phyloP scores from a whole-genome alignment of 352 stramenopile genomes.

The Peronospora belbahrii region DNA sequence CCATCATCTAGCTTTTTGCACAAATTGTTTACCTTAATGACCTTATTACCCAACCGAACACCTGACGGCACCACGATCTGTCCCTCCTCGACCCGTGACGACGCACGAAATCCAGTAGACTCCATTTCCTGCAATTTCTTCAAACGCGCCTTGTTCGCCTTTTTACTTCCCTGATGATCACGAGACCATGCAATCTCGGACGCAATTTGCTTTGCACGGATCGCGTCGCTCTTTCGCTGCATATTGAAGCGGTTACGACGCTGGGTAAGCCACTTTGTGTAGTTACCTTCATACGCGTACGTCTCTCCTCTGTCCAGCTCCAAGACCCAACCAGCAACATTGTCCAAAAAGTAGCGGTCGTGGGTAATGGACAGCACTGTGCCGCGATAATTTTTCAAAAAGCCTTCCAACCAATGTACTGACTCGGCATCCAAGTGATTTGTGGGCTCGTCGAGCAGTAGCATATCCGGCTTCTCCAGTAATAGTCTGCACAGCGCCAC shows the following conservation, averaged over 20 bases:
- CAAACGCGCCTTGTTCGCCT: conserved; percentile 89
- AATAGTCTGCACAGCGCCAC: conserved; percentile 94
- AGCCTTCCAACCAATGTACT: conserved; percentile 96
- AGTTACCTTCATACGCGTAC: conserved; percentile 98
- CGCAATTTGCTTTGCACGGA: conserved; percentile 87
- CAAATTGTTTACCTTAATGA: conserved; percentile 81
- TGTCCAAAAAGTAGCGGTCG: conserved; percentile 98
- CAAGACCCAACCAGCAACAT: conserved; percentile 96
- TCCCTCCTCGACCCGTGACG: conserved; percentile 65
- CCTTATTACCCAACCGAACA: conserved; percentile 89
- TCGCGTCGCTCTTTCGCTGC: conserved; percentile 89
- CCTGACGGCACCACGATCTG: conserved; percentile 90
- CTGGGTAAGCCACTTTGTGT: conserved; percentile 93
- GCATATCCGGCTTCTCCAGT: conserved; percentile 93
- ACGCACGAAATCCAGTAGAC: conserved; percentile 38
- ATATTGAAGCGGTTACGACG: conserved; percentile 92
- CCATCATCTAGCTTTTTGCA: conserved; percentile 64
- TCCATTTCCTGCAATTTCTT: conserved; percentile 91
- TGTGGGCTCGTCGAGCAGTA: conserved; percentile 96
- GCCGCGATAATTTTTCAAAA: conserved; percentile 92
- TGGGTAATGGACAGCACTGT: conserved; percentile 98
- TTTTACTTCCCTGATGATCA: conserved; percentile 74
- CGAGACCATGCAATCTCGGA: conserved; percentile 93
- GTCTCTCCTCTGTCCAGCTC: conserved; percentile 94
- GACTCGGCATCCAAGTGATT: conserved; percentile 98